Conservation (phyloP, 495 filamentous ascomycete genomes). For the Aspergillus mulundensis region DNA sequence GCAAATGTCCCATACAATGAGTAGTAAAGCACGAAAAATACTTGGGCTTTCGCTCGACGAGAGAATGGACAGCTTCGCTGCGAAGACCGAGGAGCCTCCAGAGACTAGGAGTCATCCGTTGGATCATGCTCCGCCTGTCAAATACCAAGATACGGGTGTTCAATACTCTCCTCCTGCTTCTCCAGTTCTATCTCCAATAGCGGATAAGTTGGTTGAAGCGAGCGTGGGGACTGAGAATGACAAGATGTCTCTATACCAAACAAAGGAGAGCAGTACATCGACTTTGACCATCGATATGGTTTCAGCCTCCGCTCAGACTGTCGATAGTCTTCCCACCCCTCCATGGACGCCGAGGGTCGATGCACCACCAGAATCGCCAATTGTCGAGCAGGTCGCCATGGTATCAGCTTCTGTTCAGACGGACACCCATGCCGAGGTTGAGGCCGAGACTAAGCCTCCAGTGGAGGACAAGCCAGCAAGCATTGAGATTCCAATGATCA, state of each 20-base stretch:
- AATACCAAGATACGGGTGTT: slow-evolving; percentile 69
- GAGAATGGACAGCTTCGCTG: slow-evolving; percentile 19
- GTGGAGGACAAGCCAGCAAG: slow-evolving; percentile 18
- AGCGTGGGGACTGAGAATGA: neutral
- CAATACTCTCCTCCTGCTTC: slow-evolving; percentile 82
- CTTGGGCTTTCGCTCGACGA: slow-evolving; percentile 40
- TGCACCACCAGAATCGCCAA: slow-evolving; percentile 19
- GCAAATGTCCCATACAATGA: slow-evolving; percentile 34
- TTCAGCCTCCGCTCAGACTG: slow-evolving; percentile 68
- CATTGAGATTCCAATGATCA: slow-evolving; percentile 56
- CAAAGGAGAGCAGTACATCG: slow-evolving; percentile 28
- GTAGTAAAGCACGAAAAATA: slow-evolving; percentile 47
- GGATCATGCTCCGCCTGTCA: slow-evolving; percentile 9
- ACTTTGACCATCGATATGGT: slow-evolving; percentile 53
- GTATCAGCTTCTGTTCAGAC: slow-evolving; percentile 71
- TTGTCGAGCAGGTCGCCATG: slow-evolving; percentile 29
- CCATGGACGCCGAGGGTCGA: slow-evolving; percentile 61
- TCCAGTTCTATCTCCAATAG: slow-evolving; percentile 43
- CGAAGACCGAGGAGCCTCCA: slow-evolving; percentile 18
- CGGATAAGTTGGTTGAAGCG: neutral
- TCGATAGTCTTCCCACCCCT: slow-evolving; percentile 61
- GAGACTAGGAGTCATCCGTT: slow-evolving; percentile 18
- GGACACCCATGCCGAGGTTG: slow-evolving; percentile 17
- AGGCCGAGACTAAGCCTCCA: slow-evolving; percentile 12
- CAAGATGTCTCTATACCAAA: slow-evolving; percentile 10